Percentiles rank a stretch among this genome's conserved stretches.
Evolutionary conservation across 2,329 filamentous ascomycete species (phyloP).

Genomic region (Hysterium pulicare): DNA sequence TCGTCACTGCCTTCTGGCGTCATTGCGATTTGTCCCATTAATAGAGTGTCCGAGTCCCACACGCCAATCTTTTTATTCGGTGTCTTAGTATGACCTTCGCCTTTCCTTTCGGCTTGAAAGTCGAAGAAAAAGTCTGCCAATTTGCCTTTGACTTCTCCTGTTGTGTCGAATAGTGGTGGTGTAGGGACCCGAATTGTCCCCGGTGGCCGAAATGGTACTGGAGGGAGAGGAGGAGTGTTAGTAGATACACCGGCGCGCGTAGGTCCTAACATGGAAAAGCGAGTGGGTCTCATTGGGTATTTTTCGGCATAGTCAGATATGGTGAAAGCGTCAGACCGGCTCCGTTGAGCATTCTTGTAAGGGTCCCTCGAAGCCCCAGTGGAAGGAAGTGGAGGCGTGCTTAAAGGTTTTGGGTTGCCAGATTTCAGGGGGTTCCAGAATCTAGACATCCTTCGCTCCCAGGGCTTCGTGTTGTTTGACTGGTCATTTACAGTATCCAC

Average conservation of each 20-base stretch:
- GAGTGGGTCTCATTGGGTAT: not conserved
- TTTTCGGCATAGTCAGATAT: not conserved
- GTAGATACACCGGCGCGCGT: slow-evolving; percentile 14
- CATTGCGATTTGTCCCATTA: slow-evolving; percentile 29
- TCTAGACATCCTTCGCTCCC: not conserved
- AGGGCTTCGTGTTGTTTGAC: not conserved
- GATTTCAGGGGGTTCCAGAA: not conserved
- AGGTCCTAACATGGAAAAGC: not conserved
- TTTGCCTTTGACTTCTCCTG: slow-evolving; percentile 25
- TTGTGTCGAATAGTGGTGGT: slow-evolving; percentile 21
- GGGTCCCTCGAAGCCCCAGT: no score
- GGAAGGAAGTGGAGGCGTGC: not conserved
- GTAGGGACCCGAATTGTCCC: slow-evolving; percentile 24
- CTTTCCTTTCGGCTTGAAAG: slow-evolving; percentile 6
- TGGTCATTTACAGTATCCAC: not conserved
- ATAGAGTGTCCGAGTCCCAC: slow-evolving; percentile 35
- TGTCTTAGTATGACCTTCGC: slow-evolving; percentile 6
- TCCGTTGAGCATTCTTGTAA: no score
- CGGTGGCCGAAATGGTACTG: slow-evolving; percentile 22
- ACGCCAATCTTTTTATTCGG: slow-evolving; percentile 15
- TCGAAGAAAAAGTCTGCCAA: slow-evolving; percentile 35
- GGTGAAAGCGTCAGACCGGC: no score
- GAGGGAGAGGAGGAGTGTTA: not conserved
- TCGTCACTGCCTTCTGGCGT: slow-evolving; percentile 6
- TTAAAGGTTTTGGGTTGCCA: not conserved